Conservation (phyloP, 2,329 filamentous ascomycete genomes). For the Peltaster fructicola region DNA sequence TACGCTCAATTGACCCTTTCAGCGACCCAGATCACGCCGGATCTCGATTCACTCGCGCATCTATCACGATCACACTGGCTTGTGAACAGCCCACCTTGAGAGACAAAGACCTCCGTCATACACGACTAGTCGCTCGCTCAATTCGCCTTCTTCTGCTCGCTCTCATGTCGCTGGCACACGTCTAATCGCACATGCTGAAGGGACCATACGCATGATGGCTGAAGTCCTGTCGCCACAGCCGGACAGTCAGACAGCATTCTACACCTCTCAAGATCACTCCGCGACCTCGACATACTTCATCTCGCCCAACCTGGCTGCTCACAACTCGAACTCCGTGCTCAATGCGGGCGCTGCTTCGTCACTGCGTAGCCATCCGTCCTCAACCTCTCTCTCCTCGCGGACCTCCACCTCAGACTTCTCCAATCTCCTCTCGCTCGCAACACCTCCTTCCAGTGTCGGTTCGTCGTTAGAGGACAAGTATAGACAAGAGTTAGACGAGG, state of each 20-base stretch:
- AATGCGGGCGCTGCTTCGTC: conserved; percentile 2
- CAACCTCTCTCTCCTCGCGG: conserved; percentile 11
- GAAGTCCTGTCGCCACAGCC: conserved; percentile 3
- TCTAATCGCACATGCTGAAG: too few relatives aligned
- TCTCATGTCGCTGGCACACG: too few relatives aligned
- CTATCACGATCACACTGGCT: too few relatives aligned
- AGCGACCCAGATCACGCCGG: too few relatives aligned
- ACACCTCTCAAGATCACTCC: conserved; percentile 3
- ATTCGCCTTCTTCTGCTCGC: too few relatives aligned
- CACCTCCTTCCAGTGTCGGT: conserved; percentile 38
- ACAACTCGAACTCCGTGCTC: conserved; percentile 2
- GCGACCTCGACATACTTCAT: conserved; percentile 3
- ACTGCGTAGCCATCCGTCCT: conserved; percentile 7
- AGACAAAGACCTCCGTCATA: too few relatives aligned
- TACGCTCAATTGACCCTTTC: too few relatives aligned
- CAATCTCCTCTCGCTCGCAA: conserved; percentile 40
- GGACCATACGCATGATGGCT: conserved; percentile 4
- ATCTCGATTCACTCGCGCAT: too few relatives aligned
- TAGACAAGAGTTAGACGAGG: conserved; percentile 12
- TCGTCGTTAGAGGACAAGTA: conserved; percentile 42
- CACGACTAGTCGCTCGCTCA: too few relatives aligned
- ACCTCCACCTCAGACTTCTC: conserved; percentile 17
- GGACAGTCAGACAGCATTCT: conserved; percentile 4
- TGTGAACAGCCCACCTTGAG: too few relatives aligned
- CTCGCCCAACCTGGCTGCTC: conserved; percentile 4